Percentiles rank a stretch among this genome's conserved stretches.
Evolutionary conservation across 257 asterid genomes (phyloP).

Genomic region (Parsonsia alboflavescens): DNA sequence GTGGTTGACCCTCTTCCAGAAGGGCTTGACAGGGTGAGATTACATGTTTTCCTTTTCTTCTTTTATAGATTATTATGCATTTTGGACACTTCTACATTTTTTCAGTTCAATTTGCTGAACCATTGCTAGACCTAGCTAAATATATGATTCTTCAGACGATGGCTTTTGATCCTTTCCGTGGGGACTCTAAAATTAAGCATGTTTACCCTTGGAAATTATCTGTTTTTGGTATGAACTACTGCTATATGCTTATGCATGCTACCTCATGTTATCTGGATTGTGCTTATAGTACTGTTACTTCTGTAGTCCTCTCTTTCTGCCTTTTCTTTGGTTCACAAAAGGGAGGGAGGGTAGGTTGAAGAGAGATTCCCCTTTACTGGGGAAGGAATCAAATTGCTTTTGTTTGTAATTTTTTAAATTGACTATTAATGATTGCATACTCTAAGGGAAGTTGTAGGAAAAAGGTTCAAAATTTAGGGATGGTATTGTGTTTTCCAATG

Average conservation of each 20-base stretch:
- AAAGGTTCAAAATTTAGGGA: no score
- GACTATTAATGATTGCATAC: no score
- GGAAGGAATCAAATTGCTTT: no score
- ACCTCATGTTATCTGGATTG: not conserved
- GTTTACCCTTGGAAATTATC: not conserved
- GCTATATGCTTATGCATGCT: not conserved
- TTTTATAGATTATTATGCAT: not conserved
- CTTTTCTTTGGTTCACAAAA: no score
- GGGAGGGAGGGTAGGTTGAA: no score
- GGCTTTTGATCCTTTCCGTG: not conserved
- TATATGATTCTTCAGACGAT: not conserved
- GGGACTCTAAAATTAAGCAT: not conserved
- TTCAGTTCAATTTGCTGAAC: not conserved
- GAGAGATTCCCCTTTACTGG: no score
- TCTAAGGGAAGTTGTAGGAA: no score
- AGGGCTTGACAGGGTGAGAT: constrained; percentile 89
- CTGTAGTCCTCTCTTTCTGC: no score
- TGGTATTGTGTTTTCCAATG: no score
- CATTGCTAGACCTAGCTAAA: not conserved
- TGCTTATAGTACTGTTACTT: not conserved
- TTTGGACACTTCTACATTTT: not conserved
- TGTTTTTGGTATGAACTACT: not conserved
- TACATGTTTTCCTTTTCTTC: not conserved
- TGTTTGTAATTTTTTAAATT: no score
- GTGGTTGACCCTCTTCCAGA: constrained; percentile 87